phyloP scores from a whole-genome alignment of 495 filamentous ascomycete species.

The Xanthoparmelia taractica region DNA sequence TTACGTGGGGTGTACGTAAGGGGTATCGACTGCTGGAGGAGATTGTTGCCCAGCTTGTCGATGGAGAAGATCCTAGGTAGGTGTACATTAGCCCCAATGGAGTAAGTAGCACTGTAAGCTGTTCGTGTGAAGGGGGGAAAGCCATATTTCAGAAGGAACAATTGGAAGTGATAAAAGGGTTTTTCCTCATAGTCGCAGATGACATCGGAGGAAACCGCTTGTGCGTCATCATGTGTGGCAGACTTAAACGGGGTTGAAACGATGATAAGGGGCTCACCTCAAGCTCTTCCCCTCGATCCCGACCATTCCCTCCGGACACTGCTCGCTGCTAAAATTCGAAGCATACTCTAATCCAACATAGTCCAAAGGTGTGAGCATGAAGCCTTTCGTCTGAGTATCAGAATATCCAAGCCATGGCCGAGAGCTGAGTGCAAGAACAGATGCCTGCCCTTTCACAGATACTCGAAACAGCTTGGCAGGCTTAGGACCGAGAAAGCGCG shows the following conservation, averaged over 20 bases:
- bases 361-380: conserved; percentile 85
- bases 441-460: conserved; percentile 70
- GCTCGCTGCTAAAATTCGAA: conserved; percentile 92
- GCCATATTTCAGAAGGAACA: conserved; percentile 60
- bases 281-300: conserved; percentile 87
- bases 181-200: conserved; percentile 45
- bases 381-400: conserved; percentile 69
- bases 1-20: conserved; percentile 85
- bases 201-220: conserved; percentile 40
- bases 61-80: conserved; percentile 74
- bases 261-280: conserved; percentile 52
- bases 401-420: conserved; percentile 91
- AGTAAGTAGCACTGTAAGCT: neutral
- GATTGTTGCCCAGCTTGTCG: conserved; percentile 75
- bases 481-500: conserved; percentile 85
- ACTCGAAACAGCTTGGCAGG: conserved; percentile 81
- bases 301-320: conserved; percentile 90
- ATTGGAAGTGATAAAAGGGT: conserved; percentile 57
- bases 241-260: conserved; percentile 25
- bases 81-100: conserved; percentile 29
- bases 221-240: conserved; percentile 58
- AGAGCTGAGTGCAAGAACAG: conserved; percentile 85
- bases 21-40: conserved; percentile 79
- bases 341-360: conserved; percentile 86
- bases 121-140: neutral